Base-by-base conservation (phyloP, 148 eudicot genomes). In the Polygonum maritimum region DNA sequence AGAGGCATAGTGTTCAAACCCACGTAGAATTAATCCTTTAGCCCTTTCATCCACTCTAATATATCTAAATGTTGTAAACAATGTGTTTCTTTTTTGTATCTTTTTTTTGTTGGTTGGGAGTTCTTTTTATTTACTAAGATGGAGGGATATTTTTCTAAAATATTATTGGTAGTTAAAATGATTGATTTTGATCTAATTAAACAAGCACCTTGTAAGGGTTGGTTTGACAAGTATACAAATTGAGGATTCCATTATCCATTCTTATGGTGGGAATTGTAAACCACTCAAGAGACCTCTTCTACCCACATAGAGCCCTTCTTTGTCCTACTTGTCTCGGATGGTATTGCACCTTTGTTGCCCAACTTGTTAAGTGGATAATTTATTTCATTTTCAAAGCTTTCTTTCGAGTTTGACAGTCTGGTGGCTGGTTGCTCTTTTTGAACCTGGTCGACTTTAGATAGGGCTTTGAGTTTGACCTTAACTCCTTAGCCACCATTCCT, bases 321-420 rank as follows among this genome's bases (percentile, higher is more conserved):
- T 67, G 71, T 67, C 71, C 71, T 45, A 67, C 45, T 67, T 67
- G 71, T 67, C 71, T 67, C 36, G 71, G 71, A 67, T 35, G 44
- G 4, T 31, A 21, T 22, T 31, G 63, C 63, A 57, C 16, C 38
- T 13, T 65, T 19, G 71, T 13, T 65, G 71, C 41, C 71, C 13
- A 65, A 26, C 31, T 45, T 67, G 36, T 38, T 65, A 65, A 65
- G 40, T 35, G 71, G 14, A 26, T 26, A 26, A 26, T 15, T 35
- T 36, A 35, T 65, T 65, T 65, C 71, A 36, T 36, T 65, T 65
- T 65, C 19, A 33, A 67, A 67, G 21, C 71, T 67, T 35, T 67
- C 71, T 67, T 36, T 38, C 38, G 71, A 67, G 36, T 38, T 67
- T 35, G 71, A 67, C 44, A 31, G 22, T 38, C 44, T 67, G 19